Evolutionary conservation across 2,329 filamentous ascomycete species (phyloP).

Genomic region (Diplodia corticola): DNA sequence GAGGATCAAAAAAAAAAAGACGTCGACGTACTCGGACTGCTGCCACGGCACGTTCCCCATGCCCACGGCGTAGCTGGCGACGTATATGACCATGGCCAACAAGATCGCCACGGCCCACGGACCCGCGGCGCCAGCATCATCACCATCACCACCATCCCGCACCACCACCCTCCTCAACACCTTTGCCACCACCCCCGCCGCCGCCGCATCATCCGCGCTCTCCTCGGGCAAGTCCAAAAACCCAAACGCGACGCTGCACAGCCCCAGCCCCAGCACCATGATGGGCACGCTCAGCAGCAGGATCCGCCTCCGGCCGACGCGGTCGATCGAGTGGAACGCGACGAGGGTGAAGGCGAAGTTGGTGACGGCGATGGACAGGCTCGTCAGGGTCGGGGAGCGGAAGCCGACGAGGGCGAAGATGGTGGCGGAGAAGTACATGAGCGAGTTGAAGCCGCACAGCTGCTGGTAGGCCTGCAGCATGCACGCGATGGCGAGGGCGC

Average conservation of each 20-base stretch:
- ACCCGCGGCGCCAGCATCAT: too few species aligned
- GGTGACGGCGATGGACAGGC: conserved; percentile 46
- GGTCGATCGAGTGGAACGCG: conserved; percentile 48
- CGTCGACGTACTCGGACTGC: conserved; percentile 75
- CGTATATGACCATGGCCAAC: conserved; percentile 75
- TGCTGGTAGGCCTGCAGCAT: conserved; percentile 86
- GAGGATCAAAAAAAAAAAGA: too few species aligned
- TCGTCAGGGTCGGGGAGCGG: conserved; percentile 46
- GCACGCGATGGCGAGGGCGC: conserved; percentile 81
- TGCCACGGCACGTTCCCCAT: conserved; percentile 95
- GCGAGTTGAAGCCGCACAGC: conserved; percentile 61
- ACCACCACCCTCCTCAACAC: neutral
- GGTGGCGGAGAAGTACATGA: conserved; percentile 47
- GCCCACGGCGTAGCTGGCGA: conserved; percentile 81
- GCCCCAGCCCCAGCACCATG: conserved; percentile 72
- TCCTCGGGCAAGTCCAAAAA: conserved; percentile 54
- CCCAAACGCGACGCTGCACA: conserved; percentile 72
- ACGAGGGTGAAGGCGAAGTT: conserved; percentile 51
- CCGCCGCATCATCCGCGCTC: conserved; percentile 27
- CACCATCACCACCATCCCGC: neutral
- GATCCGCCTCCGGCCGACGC: conserved; percentile 55
- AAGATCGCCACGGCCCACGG: conserved; percentile 58
- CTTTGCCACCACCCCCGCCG: neutral
- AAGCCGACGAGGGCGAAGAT: conserved; percentile 52
- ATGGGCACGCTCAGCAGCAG: conserved; percentile 80